Base-by-base conservation (phyloP, 1,139 yeast genomes). In the Taphrina sp. region DNA sequence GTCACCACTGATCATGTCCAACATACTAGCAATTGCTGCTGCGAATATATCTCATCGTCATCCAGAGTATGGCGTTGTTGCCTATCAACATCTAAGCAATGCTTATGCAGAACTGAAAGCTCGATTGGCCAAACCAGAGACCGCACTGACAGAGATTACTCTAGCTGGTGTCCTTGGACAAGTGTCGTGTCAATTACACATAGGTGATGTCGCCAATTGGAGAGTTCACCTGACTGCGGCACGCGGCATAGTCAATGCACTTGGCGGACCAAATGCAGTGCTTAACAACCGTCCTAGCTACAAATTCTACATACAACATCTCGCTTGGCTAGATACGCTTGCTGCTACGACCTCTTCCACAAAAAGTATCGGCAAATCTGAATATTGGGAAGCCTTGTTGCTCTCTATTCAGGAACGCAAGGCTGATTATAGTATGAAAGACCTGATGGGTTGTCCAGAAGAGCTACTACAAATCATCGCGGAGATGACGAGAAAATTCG, bases 1-100 rank as follows among this genome's bases (percentile, higher is more conserved):
- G 29, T 47, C 53, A 16, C 53, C 53, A 2, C 38, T 47, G 23
- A 38, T 47, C 44, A 47, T 47, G 53, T 47, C 53, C 28, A 47
- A 47, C 19, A 37, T 47, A 14, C 37, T 47, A 7, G 44, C 53
- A 17, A 47, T 47, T 29, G 53, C 53, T 3, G 43, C 44, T 12
- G 53, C 53, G n/a, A 47, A 47, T 14, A 10, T 47, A 24, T 28
- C 53, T 4, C 37, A 47, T 19, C 26, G 38, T 12, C 31, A 29
- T 12, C 44, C 53, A 3, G 44, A 47, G 14, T 38, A 47, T 38
- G 29, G 29, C 4, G 37, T 47, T 20, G 29, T 29, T 14, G 43
- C 53, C 33, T 38, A 22, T 22, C 29, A 38, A 7, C 53, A 47
- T 23, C 53, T 47, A 10, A 47, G 37, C 28, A 29, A 47, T n/a